phyloP scores from a whole-genome alignment of 169 alveolate genomes.

The Plasmodium yoelii region DNA sequence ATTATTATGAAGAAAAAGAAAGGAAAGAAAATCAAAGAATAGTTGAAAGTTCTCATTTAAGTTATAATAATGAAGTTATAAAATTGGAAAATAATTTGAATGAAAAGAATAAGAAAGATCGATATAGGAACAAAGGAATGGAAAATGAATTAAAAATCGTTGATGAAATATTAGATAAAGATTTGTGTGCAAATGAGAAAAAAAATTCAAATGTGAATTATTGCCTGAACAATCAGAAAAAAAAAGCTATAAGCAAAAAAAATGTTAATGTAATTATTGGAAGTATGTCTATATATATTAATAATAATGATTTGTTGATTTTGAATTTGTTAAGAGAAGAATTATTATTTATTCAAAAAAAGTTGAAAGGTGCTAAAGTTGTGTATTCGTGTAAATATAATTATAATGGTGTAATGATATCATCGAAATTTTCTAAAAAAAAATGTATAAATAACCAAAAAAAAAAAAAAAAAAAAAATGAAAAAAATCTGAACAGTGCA shows the following conservation, averaged over 20 bases:
- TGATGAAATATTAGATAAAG: not conserved
- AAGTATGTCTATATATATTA: conserved; percentile 2
- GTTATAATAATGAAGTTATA: too few species aligned
- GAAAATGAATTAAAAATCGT: not conserved
- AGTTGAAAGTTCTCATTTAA: not conserved
- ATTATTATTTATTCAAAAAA: not conserved
- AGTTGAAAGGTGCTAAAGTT: conserved; percentile 4
- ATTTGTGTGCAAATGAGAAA: not conserved
- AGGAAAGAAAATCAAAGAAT: not conserved
- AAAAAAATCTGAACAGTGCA: not conserved
- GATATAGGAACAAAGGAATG: not conserved
- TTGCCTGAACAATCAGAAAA: not conserved
- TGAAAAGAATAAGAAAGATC: not conserved
- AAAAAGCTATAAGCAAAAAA: not conserved
- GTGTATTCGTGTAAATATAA: conserved; percentile 32
- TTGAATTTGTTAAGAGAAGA: conserved; percentile 16
- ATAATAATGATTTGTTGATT: conserved; percentile 46
- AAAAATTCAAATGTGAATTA: not conserved
- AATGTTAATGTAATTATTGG: conserved; percentile 22
- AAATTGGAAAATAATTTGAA: not conserved
- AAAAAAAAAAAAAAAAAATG: not conserved
- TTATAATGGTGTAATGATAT: conserved; percentile 24
- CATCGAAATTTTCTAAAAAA: conserved; percentile 29
- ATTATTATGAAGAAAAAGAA: not conserved
- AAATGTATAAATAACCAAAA: not conserved